These are phyloP conservation scores for Xylariomycetidae sp. DNA, from an alignment of 2,329 filamentous ascomycete species.

Conservation along the genomic window DNA sequence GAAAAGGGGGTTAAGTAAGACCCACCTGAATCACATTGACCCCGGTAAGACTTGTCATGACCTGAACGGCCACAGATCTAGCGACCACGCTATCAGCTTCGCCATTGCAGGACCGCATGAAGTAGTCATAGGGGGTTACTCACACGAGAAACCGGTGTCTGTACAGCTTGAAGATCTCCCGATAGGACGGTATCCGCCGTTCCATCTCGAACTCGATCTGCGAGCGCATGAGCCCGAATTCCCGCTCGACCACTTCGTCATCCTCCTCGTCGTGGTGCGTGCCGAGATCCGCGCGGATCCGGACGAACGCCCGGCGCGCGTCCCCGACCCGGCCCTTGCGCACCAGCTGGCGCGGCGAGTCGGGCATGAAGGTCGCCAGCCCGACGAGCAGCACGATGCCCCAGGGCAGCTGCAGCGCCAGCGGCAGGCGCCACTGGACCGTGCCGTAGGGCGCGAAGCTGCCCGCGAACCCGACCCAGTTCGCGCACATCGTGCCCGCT, in stretches of 20 bases:
- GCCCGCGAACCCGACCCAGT: slow-evolving; percentile 54
- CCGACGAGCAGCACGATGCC: slow-evolving; percentile 51
- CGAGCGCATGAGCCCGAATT: slow-evolving; percentile 49
- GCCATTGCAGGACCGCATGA: too few relatives aligned
- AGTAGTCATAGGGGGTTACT: too few relatives aligned
- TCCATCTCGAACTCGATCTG: slow-evolving; percentile 55
- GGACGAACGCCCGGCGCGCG: slow-evolving; percentile 42
- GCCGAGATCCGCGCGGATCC: slow-evolving; percentile 41
- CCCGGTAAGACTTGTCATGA: slow-evolving; percentile 52
- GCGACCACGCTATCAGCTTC: background rate
- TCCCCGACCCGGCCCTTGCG: slow-evolving; percentile 43
- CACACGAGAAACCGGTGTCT: slow-evolving; percentile 44
- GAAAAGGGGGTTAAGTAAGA: too few relatives aligned
- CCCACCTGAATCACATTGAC: slow-evolving; percentile 48
- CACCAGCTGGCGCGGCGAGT: slow-evolving; percentile 50
- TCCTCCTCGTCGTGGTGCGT: slow-evolving; percentile 35
- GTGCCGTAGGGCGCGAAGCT: slow-evolving; percentile 48
- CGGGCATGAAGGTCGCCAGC: slow-evolving; percentile 50
- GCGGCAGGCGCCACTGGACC: slow-evolving; percentile 50
- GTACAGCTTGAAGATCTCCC: slow-evolving; percentile 48
- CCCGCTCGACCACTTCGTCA: slow-evolving; percentile 41
- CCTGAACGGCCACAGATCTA: slow-evolving; percentile 48
- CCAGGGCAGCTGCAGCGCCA: slow-evolving; percentile 52
- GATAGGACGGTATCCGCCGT: slow-evolving; percentile 46
- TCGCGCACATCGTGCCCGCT: slow-evolving; percentile 51